Conservation (phyloP, 805 yeast genomes). For the Metschnikowia colocasiae region DNA sequence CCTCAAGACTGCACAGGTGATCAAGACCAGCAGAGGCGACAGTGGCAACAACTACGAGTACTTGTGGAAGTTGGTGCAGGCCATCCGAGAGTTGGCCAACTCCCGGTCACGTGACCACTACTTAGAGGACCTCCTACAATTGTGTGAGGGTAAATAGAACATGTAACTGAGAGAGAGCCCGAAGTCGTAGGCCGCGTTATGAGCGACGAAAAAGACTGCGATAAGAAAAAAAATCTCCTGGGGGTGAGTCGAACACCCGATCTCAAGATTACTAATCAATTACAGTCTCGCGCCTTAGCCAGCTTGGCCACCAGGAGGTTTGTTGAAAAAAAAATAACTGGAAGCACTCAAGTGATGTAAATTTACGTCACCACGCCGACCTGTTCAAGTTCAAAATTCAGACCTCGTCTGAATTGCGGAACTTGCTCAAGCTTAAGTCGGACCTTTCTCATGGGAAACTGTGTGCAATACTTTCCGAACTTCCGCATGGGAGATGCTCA, state of each 20-base stretch:
- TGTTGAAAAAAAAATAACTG: background rate
- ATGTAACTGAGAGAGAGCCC: too few species aligned
- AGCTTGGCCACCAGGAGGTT: conserved; percentile 47
- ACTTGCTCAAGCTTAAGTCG: too few species aligned
- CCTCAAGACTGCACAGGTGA: conserved; percentile 55
- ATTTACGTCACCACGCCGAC: too few species aligned
- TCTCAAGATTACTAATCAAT: conserved; percentile 43
- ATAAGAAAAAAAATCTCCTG: conserved; percentile 34
- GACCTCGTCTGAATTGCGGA: too few species aligned
- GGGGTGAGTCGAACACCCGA: conserved; percentile 54
- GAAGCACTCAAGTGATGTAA: too few species aligned
- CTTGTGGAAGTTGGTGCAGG: conserved; percentile 48
- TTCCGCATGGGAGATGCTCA: too few species aligned
- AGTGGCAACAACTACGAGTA: conserved; percentile 81
- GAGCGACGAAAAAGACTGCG: too few species aligned
- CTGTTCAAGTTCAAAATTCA: too few species aligned
- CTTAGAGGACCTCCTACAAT: conserved; percentile 28
- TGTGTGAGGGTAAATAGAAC: background rate
- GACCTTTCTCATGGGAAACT: too few species aligned
- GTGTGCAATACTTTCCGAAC: too few species aligned
- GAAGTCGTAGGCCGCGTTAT: too few species aligned
- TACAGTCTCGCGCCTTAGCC: conserved; percentile 53
- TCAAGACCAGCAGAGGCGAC: conserved; percentile 61
- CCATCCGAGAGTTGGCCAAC: conserved; percentile 32
- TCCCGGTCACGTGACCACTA: conserved; percentile 28